Evolutionary conservation across 2,329 filamentous ascomycete genomes (phyloP).

Genomic region (Cercospora sesami): DNA sequence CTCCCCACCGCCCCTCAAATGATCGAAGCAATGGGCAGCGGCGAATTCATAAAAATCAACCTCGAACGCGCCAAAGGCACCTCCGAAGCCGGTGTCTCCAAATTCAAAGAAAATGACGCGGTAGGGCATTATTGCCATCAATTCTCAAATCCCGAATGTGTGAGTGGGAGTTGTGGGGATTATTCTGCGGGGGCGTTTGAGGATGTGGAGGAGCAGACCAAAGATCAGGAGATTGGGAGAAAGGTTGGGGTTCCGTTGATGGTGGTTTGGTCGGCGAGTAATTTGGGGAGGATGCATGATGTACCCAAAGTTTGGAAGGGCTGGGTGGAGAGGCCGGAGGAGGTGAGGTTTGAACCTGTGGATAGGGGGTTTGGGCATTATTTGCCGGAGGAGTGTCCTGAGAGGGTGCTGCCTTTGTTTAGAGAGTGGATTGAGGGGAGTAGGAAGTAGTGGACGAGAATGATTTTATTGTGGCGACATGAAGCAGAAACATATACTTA

Average conservation of each 20-base stretch:
- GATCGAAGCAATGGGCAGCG: constrained; percentile 47
- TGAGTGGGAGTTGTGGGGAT: constrained; percentile 50
- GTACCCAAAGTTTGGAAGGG: constrained; percentile 47
- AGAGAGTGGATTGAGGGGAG: constrained; percentile 30
- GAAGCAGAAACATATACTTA: no score
- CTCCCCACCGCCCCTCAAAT: constrained; percentile 48
- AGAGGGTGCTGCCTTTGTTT: constrained; percentile 37
- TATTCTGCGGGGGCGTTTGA: constrained; percentile 48
- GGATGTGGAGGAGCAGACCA: constrained; percentile 47
- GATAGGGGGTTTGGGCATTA: constrained; percentile 48
- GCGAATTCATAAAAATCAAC: constrained; percentile 40
- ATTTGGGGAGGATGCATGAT: constrained; percentile 47
- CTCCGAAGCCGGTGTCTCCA: constrained; percentile 36
- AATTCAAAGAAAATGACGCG: constrained; percentile 41
- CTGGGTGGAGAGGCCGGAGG: constrained; percentile 45
- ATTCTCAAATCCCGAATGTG: constrained; percentile 46
- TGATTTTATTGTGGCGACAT: no score
- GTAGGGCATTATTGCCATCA: constrained; percentile 47
- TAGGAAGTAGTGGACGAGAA: constrained; percentile 12
- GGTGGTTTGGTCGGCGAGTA: constrained; percentile 48
- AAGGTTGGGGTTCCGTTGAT: constrained; percentile 47
- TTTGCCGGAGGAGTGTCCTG: constrained; percentile 49
- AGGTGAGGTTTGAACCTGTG: constrained; percentile 38
- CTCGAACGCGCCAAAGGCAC: constrained; percentile 37
- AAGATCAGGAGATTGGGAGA: constrained; percentile 48